A percentile compares a stretch with the other conserved stretches of the same genome.
Conservation (phyloP, 208 protist genomes). For the Acanthamoeba triangularis region DNA sequence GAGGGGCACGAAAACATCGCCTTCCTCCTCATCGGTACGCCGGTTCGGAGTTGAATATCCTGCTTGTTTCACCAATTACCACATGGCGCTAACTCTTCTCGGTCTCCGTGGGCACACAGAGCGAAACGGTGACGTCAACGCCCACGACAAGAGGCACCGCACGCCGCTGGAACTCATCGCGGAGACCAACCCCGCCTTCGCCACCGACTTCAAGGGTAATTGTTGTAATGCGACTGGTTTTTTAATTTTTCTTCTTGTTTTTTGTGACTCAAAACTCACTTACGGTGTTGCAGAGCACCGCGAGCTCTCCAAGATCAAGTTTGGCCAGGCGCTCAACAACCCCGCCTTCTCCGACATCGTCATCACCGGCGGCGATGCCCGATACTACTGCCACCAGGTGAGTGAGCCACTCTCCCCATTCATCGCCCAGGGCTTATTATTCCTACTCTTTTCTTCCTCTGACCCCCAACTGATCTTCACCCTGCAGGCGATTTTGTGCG, state of each 20-base stretch:
- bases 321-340: neutral
- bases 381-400: slow-evolving; percentile 22
- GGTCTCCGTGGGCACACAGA: neutral
- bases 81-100: neutral
- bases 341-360: neutral
- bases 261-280: no score
- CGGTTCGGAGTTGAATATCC: no score
- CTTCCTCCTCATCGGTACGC: slow-evolving; percentile 3
- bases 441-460: neutral
- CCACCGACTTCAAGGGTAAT: neutral
- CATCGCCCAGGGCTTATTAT: neutral
- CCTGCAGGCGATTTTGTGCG: neutral
- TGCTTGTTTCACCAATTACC: no score
- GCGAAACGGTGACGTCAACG: neutral
- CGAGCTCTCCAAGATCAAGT: slow-evolving; percentile 54
- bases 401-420: neutral
- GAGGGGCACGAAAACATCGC: slow-evolving; percentile 31
- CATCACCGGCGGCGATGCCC: neutral
- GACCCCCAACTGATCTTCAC: neutral
- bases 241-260: no score
- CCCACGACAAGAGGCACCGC: neutral
- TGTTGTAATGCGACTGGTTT: no score
- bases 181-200: neutral
- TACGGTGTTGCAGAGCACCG: neutral
- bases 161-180: slow-evolving; percentile 2